phyloP scores from a whole-genome alignment of 352 stramenopile species.

The Phytopythium vexans region DNA sequence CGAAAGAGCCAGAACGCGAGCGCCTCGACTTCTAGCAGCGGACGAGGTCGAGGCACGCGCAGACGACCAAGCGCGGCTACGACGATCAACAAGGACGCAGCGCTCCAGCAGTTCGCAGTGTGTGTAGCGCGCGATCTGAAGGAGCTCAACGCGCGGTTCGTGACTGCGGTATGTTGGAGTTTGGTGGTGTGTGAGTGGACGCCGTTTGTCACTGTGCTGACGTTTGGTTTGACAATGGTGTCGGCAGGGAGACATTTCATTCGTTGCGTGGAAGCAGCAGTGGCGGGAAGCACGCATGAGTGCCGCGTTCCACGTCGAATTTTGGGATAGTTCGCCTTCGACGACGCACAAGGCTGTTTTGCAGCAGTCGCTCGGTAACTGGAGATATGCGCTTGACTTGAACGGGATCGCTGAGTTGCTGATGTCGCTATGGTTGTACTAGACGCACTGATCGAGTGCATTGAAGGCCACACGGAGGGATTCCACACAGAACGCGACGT shows the following conservation, averaged over 20 bases:
- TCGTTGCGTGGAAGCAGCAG: conserved; percentile 44
- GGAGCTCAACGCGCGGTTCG: conserved; percentile 33
- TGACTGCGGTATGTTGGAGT: conserved; percentile 16
- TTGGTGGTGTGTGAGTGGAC: too few relatives aligned
- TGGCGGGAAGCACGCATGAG: conserved; percentile 47
- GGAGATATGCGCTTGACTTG: not conserved
- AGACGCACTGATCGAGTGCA: conserved; percentile 40
- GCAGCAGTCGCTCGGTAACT: conserved; percentile 41
- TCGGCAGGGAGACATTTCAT: conserved; percentile 25
- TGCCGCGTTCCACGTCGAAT: conserved; percentile 70
- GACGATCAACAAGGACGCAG: conserved; percentile 26
- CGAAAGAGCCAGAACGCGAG: conserved; percentile 17
- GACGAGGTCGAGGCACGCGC: too few relatives aligned
- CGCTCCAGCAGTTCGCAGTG: conserved; percentile 35
- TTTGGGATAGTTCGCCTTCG: conserved; percentile 62
- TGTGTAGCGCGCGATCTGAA: conserved; percentile 34
- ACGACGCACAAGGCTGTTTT: conserved; percentile 55
- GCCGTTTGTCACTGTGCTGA: not conserved
- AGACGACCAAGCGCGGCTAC: too few relatives aligned
- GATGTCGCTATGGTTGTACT: not conserved
- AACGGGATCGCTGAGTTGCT: not conserved
- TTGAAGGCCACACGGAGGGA: conserved; percentile 20
- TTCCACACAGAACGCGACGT: conserved; percentile 16
- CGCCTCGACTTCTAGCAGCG: not conserved
- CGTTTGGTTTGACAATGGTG: conserved; percentile 1